These are phyloP conservation scores for Rhodotorula sp. DNA, from an alignment of 1,284 basidiomycete genomes.

Conservation along the genomic window DNA sequence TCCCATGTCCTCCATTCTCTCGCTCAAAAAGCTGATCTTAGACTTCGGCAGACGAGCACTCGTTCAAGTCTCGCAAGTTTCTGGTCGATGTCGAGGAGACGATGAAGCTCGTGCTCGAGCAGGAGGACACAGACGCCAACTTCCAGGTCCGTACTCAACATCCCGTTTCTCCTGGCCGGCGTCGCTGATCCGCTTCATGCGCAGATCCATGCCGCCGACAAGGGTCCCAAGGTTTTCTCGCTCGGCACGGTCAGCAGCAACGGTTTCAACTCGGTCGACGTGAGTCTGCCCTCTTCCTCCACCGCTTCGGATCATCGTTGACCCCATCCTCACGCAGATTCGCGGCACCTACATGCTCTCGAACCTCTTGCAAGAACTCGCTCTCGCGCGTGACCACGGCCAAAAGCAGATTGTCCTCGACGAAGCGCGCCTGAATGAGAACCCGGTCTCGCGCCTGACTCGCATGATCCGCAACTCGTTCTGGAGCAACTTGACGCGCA, in stretches of 20 bases:
- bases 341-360: slow-evolving; percentile 96
- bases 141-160: slow-evolving; percentile 56
- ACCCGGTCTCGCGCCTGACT: slow-evolving; percentile 92
- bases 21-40: background rate
- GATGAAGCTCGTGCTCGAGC: slow-evolving; percentile 90
- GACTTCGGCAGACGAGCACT: slow-evolving; percentile 51
- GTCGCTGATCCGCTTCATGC: background rate
- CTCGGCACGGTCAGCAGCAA: slow-evolving; percentile 96
- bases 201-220: slow-evolving; percentile 93
- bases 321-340: slow-evolving; percentile 52
- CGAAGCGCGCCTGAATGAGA: slow-evolving; percentile 91
- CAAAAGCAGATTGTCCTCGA: slow-evolving; percentile 96
- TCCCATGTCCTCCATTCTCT: background rate
- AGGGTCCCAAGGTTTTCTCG: slow-evolving; percentile 92
- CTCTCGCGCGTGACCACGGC: slow-evolving; percentile 91
- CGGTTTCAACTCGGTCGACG: slow-evolving; percentile 95
- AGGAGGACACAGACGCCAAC: slow-evolving; percentile 96
- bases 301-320: background rate
- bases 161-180: background rate
- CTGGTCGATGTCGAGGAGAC: slow-evolving; percentile 99
- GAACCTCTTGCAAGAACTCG: slow-evolving; percentile 96
- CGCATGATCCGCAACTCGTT: slow-evolving; percentile 98
- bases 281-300: slow-evolving; percentile 53
- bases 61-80: slow-evolving; percentile 66
- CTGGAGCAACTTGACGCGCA: slow-evolving; percentile 94